Percentiles rank a stretch among this genome's conserved stretches.
Conservation (phyloP, 106 monocot genomes). For the Dendrobium nobile region DNA sequence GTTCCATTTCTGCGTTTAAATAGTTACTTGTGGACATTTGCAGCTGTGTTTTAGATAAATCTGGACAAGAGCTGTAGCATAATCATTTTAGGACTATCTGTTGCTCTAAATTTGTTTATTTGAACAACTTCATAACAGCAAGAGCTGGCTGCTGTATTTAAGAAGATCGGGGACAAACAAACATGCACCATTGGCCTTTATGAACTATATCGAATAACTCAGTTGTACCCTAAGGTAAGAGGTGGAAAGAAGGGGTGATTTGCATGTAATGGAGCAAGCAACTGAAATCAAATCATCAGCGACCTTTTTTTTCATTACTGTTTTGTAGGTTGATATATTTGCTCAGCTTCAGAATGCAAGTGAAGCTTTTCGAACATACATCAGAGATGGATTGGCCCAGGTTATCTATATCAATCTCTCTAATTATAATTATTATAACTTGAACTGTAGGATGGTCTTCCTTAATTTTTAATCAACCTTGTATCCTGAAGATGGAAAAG, state of each 20-base stretch:
- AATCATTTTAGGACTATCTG: background rate
- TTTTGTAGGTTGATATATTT: slow-evolving; percentile 90
- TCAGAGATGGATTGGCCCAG: slow-evolving; percentile 93
- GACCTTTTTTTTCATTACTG: background rate
- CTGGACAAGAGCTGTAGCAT: background rate
- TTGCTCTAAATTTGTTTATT: background rate
- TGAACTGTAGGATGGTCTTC: background rate
- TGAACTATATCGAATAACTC: slow-evolving; percentile 92
- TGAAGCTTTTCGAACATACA: slow-evolving; percentile 96
- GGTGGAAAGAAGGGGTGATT: too few species aligned
- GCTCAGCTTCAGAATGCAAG: slow-evolving; percentile 98
- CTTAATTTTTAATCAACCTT: background rate
- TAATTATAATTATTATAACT: background rate
- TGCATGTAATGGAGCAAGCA: background rate
- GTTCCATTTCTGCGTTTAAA: slow-evolving; percentile 19
- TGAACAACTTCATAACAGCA: slow-evolving; percentile 46
- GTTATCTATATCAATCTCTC: slow-evolving; percentile 15
- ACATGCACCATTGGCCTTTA: slow-evolving; percentile 92
- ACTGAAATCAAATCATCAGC: slow-evolving; percentile 3
- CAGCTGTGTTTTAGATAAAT: background rate
- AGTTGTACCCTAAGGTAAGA: slow-evolving; percentile 88
- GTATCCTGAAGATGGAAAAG: slow-evolving; percentile 77
- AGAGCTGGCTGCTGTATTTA: slow-evolving; percentile 97
- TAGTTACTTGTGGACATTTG: background rate
- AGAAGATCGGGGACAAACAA: slow-evolving; percentile 99